Base-by-base conservation (phyloP, 768 basidiomycete genomes). In the Rhodocollybia butyracea region DNA sequence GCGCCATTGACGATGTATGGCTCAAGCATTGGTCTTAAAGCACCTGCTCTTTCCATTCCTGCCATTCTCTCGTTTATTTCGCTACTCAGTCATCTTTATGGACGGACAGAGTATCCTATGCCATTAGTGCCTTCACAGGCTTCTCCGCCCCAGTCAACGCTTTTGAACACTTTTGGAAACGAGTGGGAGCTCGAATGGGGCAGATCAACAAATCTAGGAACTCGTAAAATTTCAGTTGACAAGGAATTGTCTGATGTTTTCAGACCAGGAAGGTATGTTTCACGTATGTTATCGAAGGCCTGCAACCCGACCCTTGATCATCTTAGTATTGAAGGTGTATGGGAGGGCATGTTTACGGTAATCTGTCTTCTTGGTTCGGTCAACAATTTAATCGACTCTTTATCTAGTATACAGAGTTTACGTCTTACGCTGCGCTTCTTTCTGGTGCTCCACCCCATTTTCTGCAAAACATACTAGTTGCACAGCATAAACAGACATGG, bases 401-500 rank as follows among this genome's bases (percentile, higher is more conserved):
- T 40, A 13, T 41, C 46, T 65, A 91, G 89, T 92, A 89, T 63
- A 85, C 83, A 19, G 89, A 93, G 61, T 98, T 97, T 66, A 82
- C 83, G 36, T 86, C 88, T 6, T 98, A 96, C 63, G 85, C 88
- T 22, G 79, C 80, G 21, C 76, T 95, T 55, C 76, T 91, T n/a
- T 76, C 80, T 6, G 91, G 89, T 19, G 86, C 76, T 0, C 69
- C 81, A 3, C 88, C 90, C 3, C 68, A 78, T 0, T 74, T 79
- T 8, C 71, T 96, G n/a, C 84, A 89, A 61, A 81, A 84, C 40
- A 86, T 88, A 42, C 75, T 85, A 46, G 84, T 91, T 26, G 91
- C 88, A 1, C 82, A 88, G 61, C 94, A 98, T 68, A 84, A 82
- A 17, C 94, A 97, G 65, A 92, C 92, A 0, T 96, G 94, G 93